Percentiles rank a stretch among this genome's conserved stretches.
phyloP scores from a whole-genome alignment of 2,329 filamentous ascomycete species.

The Aspergillus eucalypticola region DNA sequence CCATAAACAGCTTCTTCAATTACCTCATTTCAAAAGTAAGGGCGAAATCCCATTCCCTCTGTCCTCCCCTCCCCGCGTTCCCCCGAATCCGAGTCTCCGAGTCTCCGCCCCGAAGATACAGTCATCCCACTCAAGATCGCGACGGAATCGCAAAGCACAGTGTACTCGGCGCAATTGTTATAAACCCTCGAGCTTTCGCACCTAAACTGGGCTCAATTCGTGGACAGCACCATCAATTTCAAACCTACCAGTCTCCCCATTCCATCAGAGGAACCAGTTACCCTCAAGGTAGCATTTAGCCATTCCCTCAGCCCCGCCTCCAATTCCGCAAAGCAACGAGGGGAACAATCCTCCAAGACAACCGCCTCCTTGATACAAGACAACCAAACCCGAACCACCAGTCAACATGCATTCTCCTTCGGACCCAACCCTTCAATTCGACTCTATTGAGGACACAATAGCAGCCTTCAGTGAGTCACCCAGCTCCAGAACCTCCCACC shows the following conservation, averaged over 20 bases:
- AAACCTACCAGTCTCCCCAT: not conserved
- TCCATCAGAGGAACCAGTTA: not conserved
- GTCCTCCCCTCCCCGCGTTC: not conserved
- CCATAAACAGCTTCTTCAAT: not conserved
- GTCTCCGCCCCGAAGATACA: slow-evolving; percentile 5
- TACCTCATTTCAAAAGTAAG: not conserved
- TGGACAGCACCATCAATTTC: not conserved
- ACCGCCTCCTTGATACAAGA: not conserved
- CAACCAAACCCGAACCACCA: not conserved
- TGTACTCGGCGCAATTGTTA: not conserved
- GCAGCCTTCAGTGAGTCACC: slow-evolving; percentile 42
- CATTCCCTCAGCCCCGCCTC: slow-evolving; percentile 14
- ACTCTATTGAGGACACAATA: slow-evolving; percentile 46
- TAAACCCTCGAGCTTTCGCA: not conserved
- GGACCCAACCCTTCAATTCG: slow-evolving; percentile 38
- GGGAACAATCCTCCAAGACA: slow-evolving; percentile 20
- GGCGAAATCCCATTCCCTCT: not conserved
- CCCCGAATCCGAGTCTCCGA: slow-evolving; percentile 8
- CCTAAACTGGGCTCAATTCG: not conserved
- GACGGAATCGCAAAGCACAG: not conserved
- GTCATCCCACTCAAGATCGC: not conserved
- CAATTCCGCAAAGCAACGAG: slow-evolving; percentile 19
- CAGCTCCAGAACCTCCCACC: not conserved
- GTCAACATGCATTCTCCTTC: slow-evolving; percentile 37
- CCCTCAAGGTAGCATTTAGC: not conserved